Evolutionary conservation across 2,329 filamentous ascomycete species (phyloP).

Genomic region (Orbilia javanica): DNA sequence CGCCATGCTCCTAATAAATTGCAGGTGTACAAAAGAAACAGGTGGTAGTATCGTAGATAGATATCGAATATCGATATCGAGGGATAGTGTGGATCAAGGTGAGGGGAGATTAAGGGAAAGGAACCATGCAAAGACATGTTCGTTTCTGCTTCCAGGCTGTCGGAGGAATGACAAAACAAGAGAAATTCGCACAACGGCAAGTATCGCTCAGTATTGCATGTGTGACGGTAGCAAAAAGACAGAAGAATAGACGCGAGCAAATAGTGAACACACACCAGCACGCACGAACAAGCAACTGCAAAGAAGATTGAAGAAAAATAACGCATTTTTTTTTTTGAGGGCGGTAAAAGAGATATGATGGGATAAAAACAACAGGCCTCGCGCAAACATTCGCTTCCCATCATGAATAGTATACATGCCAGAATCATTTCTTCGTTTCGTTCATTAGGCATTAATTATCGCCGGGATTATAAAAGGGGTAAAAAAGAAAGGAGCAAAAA

Average conservation of each 20-base stretch:
- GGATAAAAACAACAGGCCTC: conserved; percentile 22
- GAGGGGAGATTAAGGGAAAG: conserved; percentile 5
- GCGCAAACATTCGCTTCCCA: conserved; percentile 29
- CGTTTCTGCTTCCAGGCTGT: conserved; percentile 26
- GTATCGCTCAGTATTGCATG: conserved; percentile 38
- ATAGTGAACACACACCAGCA: conserved; percentile 38
- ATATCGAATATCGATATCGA: not conserved
- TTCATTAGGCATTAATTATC: conserved; percentile 56
- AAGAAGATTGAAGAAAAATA: conserved; percentile 12
- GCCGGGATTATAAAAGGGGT: conserved; percentile 34
- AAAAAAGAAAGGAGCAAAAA: conserved; percentile 3
- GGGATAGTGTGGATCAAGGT: conserved; percentile 3
- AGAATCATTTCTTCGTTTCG: conserved; percentile 37
- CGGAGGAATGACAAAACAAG: conserved; percentile 1
- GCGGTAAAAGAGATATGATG: conserved; percentile 25
- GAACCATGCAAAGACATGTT: conserved; percentile 34
- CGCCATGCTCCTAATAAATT: conserved; percentile 52
- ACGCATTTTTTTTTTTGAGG: conserved; percentile 35
- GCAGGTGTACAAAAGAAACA: conserved; percentile 24
- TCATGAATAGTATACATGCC: conserved; percentile 53
- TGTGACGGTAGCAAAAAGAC: conserved; percentile 9
- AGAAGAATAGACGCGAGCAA: conserved; percentile 24
- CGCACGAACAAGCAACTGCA: conserved; percentile 23
- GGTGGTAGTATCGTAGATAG: not conserved
- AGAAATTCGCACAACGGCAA: conserved; percentile 5